Base-by-base conservation (phyloP, 2,329 filamentous ascomycete genomes). In the Fusarium dlaminii region DNA sequence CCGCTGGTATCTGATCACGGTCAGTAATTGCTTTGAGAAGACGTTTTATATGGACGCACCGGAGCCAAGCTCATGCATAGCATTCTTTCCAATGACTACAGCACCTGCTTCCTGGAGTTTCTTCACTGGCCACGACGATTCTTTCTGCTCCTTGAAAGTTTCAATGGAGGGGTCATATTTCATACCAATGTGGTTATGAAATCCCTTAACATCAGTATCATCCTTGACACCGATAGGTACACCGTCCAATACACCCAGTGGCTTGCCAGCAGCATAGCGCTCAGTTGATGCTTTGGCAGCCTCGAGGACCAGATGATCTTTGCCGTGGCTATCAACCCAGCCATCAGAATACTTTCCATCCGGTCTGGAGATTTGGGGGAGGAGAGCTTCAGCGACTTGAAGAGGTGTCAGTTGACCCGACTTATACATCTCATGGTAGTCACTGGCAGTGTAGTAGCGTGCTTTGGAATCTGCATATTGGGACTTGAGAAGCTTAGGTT, bases 191-290 rank as follows among this genome's bases (percentile, higher is more conserved):
- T 90, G 92, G 71, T 87, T 89, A 57, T 89, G 87, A 79, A 94
- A 95, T 20, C 93, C 94, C 72, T 90, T 86, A 37, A 95, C 85
- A 72, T 92, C 87, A 22, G 92, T 87, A 78, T 97, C 94, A 79
- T 97, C 94, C 83, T 98, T 97, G 76, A 96, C 89, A 0, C 92
- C 93, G 55, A 97, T 89, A 0, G 94, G 95, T 2, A 97, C 90
- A 18, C 95, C 95, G 77, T 98, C 95, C 13, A 97, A 84, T 10
- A 93, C 84, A 18, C 93, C 87, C 22, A 94, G 81, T 1, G 91
- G 87, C 70, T 87, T 87, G 0, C 93, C 92, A 22, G 87, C 84
- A 66, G 90, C 89, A 82, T 93, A 97, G 51, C 95, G 87, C 79
- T 89, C 86, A 0, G 94, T 93, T 3, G 94, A 96, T 13, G 89